Base-by-base conservation (phyloP, 352 stramenopile genomes). In the Phytophthora megakarya region DNA sequence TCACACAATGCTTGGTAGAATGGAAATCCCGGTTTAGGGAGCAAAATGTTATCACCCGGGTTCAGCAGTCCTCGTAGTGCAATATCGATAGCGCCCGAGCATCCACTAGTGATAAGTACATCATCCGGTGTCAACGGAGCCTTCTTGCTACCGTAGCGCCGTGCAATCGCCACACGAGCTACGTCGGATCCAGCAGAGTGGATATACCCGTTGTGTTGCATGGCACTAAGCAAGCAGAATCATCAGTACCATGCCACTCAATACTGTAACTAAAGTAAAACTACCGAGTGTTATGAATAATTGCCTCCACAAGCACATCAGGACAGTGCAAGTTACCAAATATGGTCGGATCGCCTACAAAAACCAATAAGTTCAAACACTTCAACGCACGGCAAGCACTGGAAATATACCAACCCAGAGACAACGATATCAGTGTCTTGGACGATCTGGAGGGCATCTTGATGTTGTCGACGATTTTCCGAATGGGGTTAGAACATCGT, bases 1-100 rank as follows among this genome's bases (percentile, higher is more conserved):
- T 96, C 84, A 10, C 90, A 95, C 57, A 99, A 95, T 12, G 98
- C 93, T 73, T 98, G 84, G 73, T 99, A 99, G 5, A 99, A 61
- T 28, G 95, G 89, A 78, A 99, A 99, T 8, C 90, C 93, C 7
- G 97, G 97, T 55, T 92, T 86, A 0, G 97, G 96, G 8, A 99
- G 80, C 22, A 99, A 68, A 11, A 99, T 83, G 60, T 97, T 97
- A 60, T 97, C 88, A 26, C 91, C 91, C 47, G 89, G 75, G 72
- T 98, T 95, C 38, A 97, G 28, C 4, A 99, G 62, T 18, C 88
- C 91, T 19, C 81, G 93, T 2, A 99, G 70, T 8, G 87, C 89
- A 56, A 99, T 88, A 48, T 99, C 95, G 26, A 99, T 81, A 3
- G 95, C 95, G 26, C 95, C 95, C 0, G 92, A 98, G 61, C 92